Evolutionary conservation across 2,329 filamentous ascomycete species (phyloP), one percentile per base, ranked within the genome.

Genomic region (Fusarium dimerum): DNA sequence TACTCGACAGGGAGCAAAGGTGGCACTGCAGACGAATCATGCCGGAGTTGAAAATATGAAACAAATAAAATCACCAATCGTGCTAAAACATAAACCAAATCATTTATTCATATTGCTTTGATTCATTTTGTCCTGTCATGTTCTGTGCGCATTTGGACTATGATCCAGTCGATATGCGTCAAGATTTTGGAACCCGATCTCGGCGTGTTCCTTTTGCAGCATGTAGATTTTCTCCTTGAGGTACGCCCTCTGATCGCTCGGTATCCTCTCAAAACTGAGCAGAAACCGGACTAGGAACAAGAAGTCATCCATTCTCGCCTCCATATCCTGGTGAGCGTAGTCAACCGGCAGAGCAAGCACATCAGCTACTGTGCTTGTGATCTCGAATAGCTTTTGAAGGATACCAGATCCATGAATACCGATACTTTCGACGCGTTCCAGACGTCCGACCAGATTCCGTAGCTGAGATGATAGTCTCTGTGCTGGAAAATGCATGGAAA

Each of bases 351-450:
- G 66, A 15, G 80, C 77, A 43, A 84, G 69, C 1, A 85, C 82
- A 50, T 84, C 82, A 0, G 81, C 80, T 38, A 84, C 79, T 0
- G 81, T 83, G 57, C 80, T 82, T 0, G 80, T 80, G 47, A 85
- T 81, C 57, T 85, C 82, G 45, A 85, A 82, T 2, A 85, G 66
- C 57, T 85, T 85, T 50, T 81, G 77, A 16, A 83, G 66, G 45
- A 85, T 81, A 7, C 78, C 78, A n/a, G 74, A 79, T 6, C 82
- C 81, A 56, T 85, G 80, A 1, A 81, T 75, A 5, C 76, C 76
- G 43, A 84, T 76, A 32, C 76, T 77, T n/a, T 70, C 66, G 1
- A 70, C 64, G 38, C 64, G 73, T 5, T 67, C 62, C 0, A 76
- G 56, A 0, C 67, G 63, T 17, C 61, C 60, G 1, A 75, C 71